Base-by-base conservation (phyloP, 1,284 basidiomycete genomes). In the Ustilago crameri region DNA sequence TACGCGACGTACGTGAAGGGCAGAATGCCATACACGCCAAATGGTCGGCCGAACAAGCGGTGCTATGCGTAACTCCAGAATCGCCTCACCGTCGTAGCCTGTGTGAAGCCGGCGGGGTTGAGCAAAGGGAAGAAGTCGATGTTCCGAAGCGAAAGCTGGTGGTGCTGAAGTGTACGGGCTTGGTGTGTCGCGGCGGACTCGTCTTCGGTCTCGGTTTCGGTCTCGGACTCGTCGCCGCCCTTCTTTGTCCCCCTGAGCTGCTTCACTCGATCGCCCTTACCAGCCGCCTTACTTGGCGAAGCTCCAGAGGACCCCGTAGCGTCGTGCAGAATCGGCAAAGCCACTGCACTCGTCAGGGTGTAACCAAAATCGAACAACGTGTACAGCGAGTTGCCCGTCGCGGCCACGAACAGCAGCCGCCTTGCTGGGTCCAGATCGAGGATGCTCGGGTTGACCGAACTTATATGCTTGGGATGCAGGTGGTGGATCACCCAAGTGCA, bases 311-410 rank as follows among this genome's bases (percentile, higher is more conserved):
- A 49, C 0, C 30, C 49, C 0, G 54, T 40, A 15, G 51, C 54
- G n/a, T 66, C 68, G 37, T 62, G 50, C 51, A 76, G 20, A 22
- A 76, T 59, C 2, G 70, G 70, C 24, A 76, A 45, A 5, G 61
- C 70, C 1, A 74, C 54, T 2, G 74, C 66, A 20, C 71, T 71
- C 23, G 54, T 68, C 35, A 76, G 41, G 0, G 70, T 76, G 43
- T 76, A 76, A n/a, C 74, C 74, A 22, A 69, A 69, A 22, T 76
- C 74, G 30, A 76, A 76, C 5, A 76, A 51, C 18, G 74, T 64
- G 23, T 74, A 76, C 24, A 76, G 59, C 27, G 74, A 69, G 22
- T 70, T 66, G 10, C 74, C 70, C 0, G 66, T 76, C 8, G 66
- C 62, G 5, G 66, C 65, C n/a, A 76, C 70, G 27, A 76, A 65